Base-by-base conservation (phyloP, 1,139 yeast genomes). In the Yamadazyma dendronema region DNA sequence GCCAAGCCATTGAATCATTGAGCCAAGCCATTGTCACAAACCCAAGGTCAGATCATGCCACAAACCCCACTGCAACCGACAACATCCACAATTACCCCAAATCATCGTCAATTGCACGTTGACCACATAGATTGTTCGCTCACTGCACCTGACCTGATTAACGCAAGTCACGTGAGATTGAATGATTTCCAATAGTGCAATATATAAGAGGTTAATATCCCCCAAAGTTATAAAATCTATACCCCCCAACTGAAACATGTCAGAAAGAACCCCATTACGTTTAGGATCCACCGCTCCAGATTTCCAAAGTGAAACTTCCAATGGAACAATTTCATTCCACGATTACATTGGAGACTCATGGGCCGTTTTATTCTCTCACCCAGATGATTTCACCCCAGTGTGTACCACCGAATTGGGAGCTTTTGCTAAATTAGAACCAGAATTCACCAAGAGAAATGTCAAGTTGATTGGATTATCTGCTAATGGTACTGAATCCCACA, bases 331-430 rank as follows among this genome's bases (percentile, higher is more conserved):
- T 56, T 77, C 81, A 45, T 86, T 88, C 77, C 92, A 88, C 67
- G 80, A 86, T 43, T 88, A 69, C 68, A 72, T 82, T 44, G 89
- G 87, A 32, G 79, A 79, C 61, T 65, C 77, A 42, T 86, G 95
- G 95, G 82, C 78, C 39, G 77, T 86, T 40, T 73, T 86, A 52
- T 86, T 86, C 67, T 81, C 90, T 28, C 95, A 86, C 64, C 95
- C 95, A 44, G 94, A 81, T 56, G 94, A 84, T 57, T 84, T 81
- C 71, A 86, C 95, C 34, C 95, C 95, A 38, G 92, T 86, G 36
- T 86, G 95, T 67, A 86, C 95, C 49, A 86, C 95, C 41, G 95
- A 86, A 68, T 74, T 86, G 48, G 95, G 95, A 46, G 95, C 94
- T 9, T 84, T 86, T 54, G 89, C 92, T 53, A 79, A 82, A 60